These are phyloP conservation scores for Apiospora hydei DNA, from an alignment of 2,329 filamentous ascomycete species.

Conservation along the genomic window DNA sequence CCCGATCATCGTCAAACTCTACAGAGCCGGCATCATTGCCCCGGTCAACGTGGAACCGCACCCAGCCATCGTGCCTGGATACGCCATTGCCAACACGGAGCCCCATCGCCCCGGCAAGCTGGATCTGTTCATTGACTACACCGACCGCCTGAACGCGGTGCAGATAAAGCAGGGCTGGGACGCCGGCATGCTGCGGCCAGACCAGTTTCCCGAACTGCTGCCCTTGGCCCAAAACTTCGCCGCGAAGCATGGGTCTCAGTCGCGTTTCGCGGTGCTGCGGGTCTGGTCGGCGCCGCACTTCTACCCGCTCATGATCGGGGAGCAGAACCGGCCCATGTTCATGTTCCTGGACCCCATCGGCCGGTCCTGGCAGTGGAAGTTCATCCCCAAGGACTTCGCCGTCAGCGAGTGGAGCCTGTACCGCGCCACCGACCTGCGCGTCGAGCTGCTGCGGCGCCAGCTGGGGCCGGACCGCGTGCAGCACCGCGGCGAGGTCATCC, in stretches of 20 bases:
- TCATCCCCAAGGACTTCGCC: slow-evolving; percentile 56
- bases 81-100: slow-evolving; percentile 48
- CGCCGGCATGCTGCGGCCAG: slow-evolving; percentile 39
- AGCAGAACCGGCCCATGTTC: slow-evolving; percentile 42
- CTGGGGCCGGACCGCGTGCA: slow-evolving; percentile 46
- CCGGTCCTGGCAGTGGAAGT: slow-evolving; percentile 55
- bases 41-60: slow-evolving; percentile 38
- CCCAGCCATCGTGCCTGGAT: slow-evolving; percentile 41
- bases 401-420: slow-evolving; percentile 50
- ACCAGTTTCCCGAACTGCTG: slow-evolving; percentile 44
- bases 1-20: slow-evolving; percentile 53
- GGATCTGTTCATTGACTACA: slow-evolving; percentile 55
- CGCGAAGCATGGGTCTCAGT: slow-evolving; percentile 26
- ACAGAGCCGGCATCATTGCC: slow-evolving; percentile 52
- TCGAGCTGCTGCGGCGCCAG: slow-evolving; percentile 40
- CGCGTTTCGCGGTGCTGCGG: slow-evolving; percentile 51
- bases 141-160: slow-evolving; percentile 35
- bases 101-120: slow-evolving; percentile 40
- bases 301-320: slow-evolving; percentile 54
- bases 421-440: slow-evolving; percentile 42
- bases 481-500: slow-evolving; percentile 50
- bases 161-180: slow-evolving; percentile 38
- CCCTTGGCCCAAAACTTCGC: slow-evolving; percentile 42
- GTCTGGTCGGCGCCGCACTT: slow-evolving; percentile 58
- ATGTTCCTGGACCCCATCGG: slow-evolving; percentile 51